Base-by-base conservation (phyloP, 345 rosid species). In the Syzygium aqueum region DNA sequence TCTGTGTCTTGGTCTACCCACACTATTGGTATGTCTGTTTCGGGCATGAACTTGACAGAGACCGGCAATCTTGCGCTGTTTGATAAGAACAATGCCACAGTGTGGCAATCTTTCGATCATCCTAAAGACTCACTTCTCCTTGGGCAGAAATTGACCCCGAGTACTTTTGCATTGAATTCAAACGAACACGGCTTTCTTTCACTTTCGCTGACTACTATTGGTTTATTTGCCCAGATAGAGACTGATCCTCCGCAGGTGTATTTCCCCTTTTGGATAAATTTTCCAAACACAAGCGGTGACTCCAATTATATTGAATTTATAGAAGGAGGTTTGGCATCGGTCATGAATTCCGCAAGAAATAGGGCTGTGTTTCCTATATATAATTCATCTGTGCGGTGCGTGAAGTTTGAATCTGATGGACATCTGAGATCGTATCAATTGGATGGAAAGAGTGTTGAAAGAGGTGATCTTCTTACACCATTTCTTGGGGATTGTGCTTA, bases 31-130 rank as follows among this genome's bases (percentile, higher is more conserved):
- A 88, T 54, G 53, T 56, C 83, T 28, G 90, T 61, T 63, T 23
- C 52, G 19, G 89, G 87, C 10, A 22, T 87, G 37, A 63, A 43
- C 43, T 46, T 89, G 33, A 83, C 73, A 10, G 86, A 77, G 19
- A 12, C 4, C 0, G 89, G 89, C 22, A 87, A 88, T 27, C 65
- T 89, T 33, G 88, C 87, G 21, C 85, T 91, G 51, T 54, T 84
- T 27, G 87, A 86, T 54, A 22, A 37, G 23, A 84, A 80, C 3
- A 87, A 86, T 8, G n/a, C 17, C 6, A 16, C 77, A 25, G 86
- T 85, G 27, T 91, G 90, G 90, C 89, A 91, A 37, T 84, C 89
- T 43, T 89, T 88, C 43, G 84, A 87, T 85, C 59, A 85, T 51
- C 89, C 92, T 2, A 90, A 88, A n/a, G 86, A 89, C 30, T 17